Conservation (phyloP, 2,329 filamentous ascomycete genomes). For the Trichoderma lentiforme region DNA sequence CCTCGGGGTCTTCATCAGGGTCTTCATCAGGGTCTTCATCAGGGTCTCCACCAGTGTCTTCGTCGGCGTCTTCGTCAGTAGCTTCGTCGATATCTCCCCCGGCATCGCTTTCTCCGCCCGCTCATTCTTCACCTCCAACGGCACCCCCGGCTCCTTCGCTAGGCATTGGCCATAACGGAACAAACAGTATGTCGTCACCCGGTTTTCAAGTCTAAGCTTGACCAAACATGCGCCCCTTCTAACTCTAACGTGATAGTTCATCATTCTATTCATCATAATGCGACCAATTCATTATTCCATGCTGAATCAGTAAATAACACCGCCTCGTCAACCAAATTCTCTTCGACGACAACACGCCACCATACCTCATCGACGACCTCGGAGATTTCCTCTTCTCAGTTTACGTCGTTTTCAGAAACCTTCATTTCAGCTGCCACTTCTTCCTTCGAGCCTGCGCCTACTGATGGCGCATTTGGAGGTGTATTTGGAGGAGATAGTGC, state of each 20-base stretch:
- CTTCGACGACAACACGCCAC: background rate
- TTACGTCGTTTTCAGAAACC: slow-evolving; percentile 2
- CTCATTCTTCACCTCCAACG: slow-evolving; percentile 26
- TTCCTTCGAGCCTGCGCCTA: slow-evolving; percentile 1
- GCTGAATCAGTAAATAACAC: slow-evolving; percentile 1
- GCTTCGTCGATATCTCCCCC: background rate
- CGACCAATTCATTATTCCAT: background rate
- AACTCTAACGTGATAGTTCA: background rate
- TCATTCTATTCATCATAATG: background rate
- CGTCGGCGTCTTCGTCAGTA: background rate
- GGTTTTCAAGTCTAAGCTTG: background rate
- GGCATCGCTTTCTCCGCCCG: slow-evolving; percentile 28
- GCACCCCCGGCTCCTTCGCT: slow-evolving; percentile 18
- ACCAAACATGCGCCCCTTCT: background rate
- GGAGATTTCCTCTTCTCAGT: background rate
- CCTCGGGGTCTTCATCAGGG: background rate
- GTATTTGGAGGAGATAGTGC: background rate
- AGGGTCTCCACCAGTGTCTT: background rate
- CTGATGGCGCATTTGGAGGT: slow-evolving; percentile 3
- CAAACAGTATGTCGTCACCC: slow-evolving; percentile 22
- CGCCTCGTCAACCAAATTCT: background rate
- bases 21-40: background rate
- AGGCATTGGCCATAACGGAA: slow-evolving; percentile 24
- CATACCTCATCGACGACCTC: background rate
- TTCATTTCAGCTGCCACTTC: background rate